Evolutionary conservation across 192 early-diverging fungal genomes (phyloP), one percentile per base, ranked within the genome.

Genomic region (Backusella westeae): DNA sequence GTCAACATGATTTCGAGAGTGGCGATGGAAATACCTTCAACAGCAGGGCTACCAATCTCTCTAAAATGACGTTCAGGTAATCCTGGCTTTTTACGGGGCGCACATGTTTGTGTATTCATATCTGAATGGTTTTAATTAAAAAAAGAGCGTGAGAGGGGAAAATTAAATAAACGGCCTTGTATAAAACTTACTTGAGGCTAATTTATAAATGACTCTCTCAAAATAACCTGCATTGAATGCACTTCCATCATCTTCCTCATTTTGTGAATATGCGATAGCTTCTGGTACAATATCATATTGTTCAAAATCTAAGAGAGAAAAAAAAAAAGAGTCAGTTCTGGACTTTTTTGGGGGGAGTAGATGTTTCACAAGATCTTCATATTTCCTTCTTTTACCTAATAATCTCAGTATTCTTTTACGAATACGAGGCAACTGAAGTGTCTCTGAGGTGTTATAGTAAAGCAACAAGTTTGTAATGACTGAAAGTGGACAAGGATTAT

Each of bases 401-500:
- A 93, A 75, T 46, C 83, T 78, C 34, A 90, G 69, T 53, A 93
- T 83, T 70, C 84, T 84, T 74, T 87, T 87, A 67, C 84, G 68
- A 17, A 90, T 88, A 0, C 78, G 66, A 8, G 87, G 84, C 53
- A 92, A 86, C 69, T 86, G 84, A n/a, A 93, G 65, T 8, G 86
- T 85, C 2, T 87, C 85, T 2, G 92, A 88, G 34, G 89, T 84
- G 71, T 90, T 89, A 77, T 93, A 93, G 68, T 93, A 89, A 44
- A 87, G 84, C 49, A 94, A 72, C 4, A 90, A 84, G 78, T 89
- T 89, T 73, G 90, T 88, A 39, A 94, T 82, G 75, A 89, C 91
- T 2, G 88, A 88, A 44, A 94, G 83, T 15, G 91, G 91, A 32
- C 87, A 89, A 36, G 87, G 90, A 77, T 94, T 89, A 77, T 89